Evolutionary conservation across 2,329 filamentous ascomycete species (phyloP).

Genomic region (Claviceps quebecensis): DNA sequence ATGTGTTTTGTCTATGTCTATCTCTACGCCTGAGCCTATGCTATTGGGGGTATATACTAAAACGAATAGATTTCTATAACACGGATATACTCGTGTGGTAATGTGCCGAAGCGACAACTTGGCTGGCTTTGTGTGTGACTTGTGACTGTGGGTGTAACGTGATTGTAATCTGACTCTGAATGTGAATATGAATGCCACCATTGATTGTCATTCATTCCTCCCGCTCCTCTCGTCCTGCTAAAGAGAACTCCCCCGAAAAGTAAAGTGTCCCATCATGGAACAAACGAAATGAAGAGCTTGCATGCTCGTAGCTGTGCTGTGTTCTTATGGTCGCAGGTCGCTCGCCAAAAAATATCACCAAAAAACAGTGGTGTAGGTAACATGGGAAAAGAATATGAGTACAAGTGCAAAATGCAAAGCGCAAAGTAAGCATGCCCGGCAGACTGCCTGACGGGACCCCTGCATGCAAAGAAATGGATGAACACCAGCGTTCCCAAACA

Average conservation of each 20-base stretch:
- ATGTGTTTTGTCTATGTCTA: neutral
- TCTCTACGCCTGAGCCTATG: neutral
- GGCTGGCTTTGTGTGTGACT: neutral
- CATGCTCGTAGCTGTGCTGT: neutral
- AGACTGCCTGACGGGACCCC: neutral
- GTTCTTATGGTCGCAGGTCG: too few species aligned
- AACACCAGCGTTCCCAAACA: neutral
- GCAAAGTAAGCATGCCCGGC: neutral
- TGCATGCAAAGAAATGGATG: neutral
- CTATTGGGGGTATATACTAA: constrained; percentile 9
- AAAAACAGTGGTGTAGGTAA: too few species aligned
- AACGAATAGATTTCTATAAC: constrained; percentile 14
- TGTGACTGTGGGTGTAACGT: neutral
- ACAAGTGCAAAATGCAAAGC: neutral
- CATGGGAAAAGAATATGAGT: too few species aligned
- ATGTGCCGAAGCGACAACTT: neutral
- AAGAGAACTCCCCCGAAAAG: neutral
- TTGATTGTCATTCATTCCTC: neutral
- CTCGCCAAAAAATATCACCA: too few species aligned
- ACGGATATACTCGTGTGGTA: constrained; percentile 2
- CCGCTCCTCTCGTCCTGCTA: neutral
- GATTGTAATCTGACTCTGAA: neutral
- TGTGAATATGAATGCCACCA: neutral
- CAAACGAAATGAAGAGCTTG: neutral
- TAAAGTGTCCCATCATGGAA: neutral